phyloP scores from a whole-genome alignment of 768 basidiomycete species.

The Hypsizygus marmoreus region DNA sequence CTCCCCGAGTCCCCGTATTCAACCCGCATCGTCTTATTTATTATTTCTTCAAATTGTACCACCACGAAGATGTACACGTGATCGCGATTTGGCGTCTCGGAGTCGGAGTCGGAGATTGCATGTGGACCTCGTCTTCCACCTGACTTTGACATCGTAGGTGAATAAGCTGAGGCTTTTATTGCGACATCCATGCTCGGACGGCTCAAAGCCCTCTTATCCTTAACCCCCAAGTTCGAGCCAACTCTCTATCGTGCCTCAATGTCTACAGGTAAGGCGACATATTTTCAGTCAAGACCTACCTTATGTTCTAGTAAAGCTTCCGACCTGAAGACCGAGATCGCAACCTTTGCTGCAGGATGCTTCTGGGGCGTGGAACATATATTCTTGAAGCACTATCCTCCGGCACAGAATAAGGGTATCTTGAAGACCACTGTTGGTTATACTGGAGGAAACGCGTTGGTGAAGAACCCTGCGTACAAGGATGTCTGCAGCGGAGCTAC shows the following conservation, averaged over 20 bases:
- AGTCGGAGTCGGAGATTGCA: no score
- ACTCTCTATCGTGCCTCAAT: constrained; percentile 42
- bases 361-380: constrained; percentile 91
- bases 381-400: constrained; percentile 78
- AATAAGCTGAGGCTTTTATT: no score
- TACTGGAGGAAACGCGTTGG: constrained; percentile 65
- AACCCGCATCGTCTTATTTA: no score
- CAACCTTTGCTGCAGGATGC: constrained; percentile 63
- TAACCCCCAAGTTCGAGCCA: constrained; percentile 31
- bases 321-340: constrained; percentile 33
- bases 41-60: no score
- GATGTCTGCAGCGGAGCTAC: constrained; percentile 82
- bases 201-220: constrained; percentile 23
- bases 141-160: no score
- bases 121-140: constrained; percentile 23
- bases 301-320: constrained; percentile 11
- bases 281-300: not conserved
- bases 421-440: constrained; percentile 77
- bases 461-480: constrained; percentile 63
- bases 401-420: constrained; percentile 71
- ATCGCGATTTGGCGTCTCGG: no score
- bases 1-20: no score
- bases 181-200: constrained; percentile 30
- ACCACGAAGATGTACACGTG: no score
- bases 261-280: constrained; percentile 34